These are phyloP conservation scores for Boechera retrofracta DNA, from an alignment of 345 rosid species.

Conservation along the genomic window DNA sequence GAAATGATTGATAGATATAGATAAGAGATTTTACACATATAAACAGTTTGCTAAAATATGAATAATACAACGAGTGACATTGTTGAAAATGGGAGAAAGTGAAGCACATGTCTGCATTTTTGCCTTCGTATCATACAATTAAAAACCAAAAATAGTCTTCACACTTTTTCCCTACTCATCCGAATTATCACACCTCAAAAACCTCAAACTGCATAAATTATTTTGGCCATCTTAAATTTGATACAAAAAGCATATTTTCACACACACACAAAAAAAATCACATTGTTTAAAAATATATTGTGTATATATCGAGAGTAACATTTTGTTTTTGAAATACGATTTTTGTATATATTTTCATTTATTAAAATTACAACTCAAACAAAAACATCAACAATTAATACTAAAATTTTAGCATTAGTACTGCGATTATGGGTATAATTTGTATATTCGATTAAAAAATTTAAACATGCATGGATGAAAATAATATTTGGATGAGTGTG, in stretches of 20 bases:
- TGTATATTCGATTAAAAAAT: background rate
- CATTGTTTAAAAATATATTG: background rate
- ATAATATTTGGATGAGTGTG: background rate
- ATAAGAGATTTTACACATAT: background rate
- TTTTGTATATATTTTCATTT: background rate
- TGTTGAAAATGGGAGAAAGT: slow-evolving; percentile 20
- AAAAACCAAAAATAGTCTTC: background rate
- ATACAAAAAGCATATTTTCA: background rate
- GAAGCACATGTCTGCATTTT: slow-evolving; percentile 22
- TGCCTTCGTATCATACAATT: slow-evolving; percentile 4
- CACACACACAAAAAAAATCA: background rate
- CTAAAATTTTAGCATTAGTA: background rate
- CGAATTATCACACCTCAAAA: background rate
- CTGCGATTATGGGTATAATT: background rate
- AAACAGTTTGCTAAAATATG: slow-evolving; percentile 8
- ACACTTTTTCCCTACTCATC: background rate
- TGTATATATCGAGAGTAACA: background rate
- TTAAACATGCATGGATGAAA: background rate
- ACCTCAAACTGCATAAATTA: background rate
- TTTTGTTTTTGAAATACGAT: background rate
- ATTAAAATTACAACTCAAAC: background rate
- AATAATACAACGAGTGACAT: slow-evolving; percentile 28
- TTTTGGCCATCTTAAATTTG: background rate
- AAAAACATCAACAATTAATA: background rate
- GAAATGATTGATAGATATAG: slow-evolving; percentile 28